Percentiles rank a stretch among this genome's conserved stretches.
These are phyloP conservation scores for Didymella glomerata DNA, from an alignment of 2,329 filamentous ascomycete species.

Conservation along the genomic window DNA sequence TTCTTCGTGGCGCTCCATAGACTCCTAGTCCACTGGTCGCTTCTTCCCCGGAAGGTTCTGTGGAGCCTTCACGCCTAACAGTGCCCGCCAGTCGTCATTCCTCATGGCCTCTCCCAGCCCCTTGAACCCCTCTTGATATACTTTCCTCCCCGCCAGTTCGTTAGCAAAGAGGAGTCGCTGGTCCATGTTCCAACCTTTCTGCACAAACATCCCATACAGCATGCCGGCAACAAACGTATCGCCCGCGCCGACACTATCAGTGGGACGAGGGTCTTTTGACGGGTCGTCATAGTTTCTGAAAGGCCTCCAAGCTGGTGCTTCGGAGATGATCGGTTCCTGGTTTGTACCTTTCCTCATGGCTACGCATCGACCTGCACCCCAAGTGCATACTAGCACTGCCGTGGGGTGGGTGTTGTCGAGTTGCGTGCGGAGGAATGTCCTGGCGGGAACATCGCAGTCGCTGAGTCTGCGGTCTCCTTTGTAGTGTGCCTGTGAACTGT, in stretches of 20 bases:
- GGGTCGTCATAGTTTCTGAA: not conserved
- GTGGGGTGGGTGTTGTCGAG: slow-evolving; percentile 44
- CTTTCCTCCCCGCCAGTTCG: slow-evolving; percentile 72
- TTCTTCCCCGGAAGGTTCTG: not conserved
- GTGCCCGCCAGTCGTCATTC: not conserved
- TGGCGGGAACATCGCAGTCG: slow-evolving; percentile 5
- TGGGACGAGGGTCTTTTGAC: slow-evolving; percentile 1
- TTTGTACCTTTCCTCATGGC: slow-evolving; percentile 51
- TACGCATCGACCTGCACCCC: slow-evolving; percentile 65
- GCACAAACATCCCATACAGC: slow-evolving; percentile 67
- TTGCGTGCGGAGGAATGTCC: slow-evolving; percentile 46
- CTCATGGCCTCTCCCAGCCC: slow-evolving; percentile 24
- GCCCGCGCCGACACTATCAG: slow-evolving; percentile 75
- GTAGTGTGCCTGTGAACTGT: slow-evolving; percentile 2
- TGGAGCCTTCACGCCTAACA: not conserved
- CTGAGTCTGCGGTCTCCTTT: not conserved
- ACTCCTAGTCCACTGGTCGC: not conserved
- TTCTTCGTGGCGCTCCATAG: not conserved
- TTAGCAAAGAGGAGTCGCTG: slow-evolving; percentile 68
- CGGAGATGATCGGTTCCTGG: slow-evolving; percentile 16
- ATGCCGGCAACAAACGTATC: slow-evolving; percentile 80
- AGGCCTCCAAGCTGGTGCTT: not conserved
- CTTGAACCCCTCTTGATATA: slow-evolving; percentile 70
- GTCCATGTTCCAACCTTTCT: slow-evolving; percentile 59
- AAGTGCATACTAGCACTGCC: slow-evolving; percentile 64